Conservation (phyloP, 2,329 filamentous ascomycete genomes). For the Knufia petricola region DNA sequence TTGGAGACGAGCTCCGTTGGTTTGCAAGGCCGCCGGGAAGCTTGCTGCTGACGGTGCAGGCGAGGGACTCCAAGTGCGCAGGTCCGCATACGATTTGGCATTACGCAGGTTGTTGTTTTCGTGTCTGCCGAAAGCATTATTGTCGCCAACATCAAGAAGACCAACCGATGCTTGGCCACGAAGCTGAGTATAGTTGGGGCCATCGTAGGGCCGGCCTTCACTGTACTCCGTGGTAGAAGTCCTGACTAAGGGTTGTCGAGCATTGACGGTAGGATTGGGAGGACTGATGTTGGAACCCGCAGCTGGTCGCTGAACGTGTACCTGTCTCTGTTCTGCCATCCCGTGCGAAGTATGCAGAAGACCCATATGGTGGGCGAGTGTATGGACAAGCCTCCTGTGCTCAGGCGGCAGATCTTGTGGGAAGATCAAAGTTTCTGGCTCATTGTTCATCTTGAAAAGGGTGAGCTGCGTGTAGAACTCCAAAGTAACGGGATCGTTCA, state of each 20-base stretch:
- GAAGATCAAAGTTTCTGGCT: constrained; percentile 74
- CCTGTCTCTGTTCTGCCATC: constrained; percentile 74
- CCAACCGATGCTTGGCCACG: constrained; percentile 65
- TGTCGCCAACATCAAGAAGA: constrained; percentile 79
- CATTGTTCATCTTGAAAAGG: constrained; percentile 72
- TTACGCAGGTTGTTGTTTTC: constrained; percentile 64
- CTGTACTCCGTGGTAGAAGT: constrained; percentile 97
- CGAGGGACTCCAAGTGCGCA: constrained; percentile 90
- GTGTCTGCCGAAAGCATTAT: constrained; percentile 55
- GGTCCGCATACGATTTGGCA: constrained; percentile 92
- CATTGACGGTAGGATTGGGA: constrained; percentile 58
- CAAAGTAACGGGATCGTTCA: constrained; percentile 82
- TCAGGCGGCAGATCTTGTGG: constrained; percentile 68
- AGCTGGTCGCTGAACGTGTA: constrained; percentile 65
- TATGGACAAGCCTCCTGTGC: constrained; percentile 84
- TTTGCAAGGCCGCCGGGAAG: constrained; percentile 61
- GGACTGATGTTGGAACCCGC: constrained; percentile 48
- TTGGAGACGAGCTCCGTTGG: constrained; percentile 51
- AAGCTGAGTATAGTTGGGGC: constrained; percentile 42
- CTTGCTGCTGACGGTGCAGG: constrained; percentile 82
- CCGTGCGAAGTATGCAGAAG: constrained; percentile 86
- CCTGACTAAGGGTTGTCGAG: constrained; percentile 76
- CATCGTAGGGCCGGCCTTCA: constrained; percentile 63
- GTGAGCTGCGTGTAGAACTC: constrained; percentile 84
- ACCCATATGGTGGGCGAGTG: constrained; percentile 88